Evolutionary conservation across 257 asterid genomes (phyloP), one percentile per base, ranked within the genome.

Genomic region (Lycium ferocissimum): DNA sequence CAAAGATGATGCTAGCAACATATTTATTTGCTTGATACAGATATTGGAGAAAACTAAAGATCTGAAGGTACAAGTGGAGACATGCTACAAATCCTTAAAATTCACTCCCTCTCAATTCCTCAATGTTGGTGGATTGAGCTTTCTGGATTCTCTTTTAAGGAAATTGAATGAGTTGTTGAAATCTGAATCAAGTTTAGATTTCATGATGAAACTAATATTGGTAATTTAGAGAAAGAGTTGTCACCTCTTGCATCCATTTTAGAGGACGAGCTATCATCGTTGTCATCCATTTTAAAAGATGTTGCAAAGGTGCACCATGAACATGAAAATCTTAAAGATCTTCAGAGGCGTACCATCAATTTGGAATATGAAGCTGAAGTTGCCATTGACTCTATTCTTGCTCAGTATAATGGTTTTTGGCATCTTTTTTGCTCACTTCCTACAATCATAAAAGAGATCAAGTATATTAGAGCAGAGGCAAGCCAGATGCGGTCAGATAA

Each of bases 101-200:
- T 38, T 40, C 26, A 70, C n/a, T 7, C 54, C 53, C 3, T 56
- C n/a, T 9, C 53, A 80, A 8, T 58, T 56, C 58, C 56, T 72
- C 47, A 20, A 6, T 0, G 4, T 17, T 40, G 54, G 47, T 33
- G 65, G 54, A 20, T 83, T 66, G 80, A 57, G 56, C 37, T 45
- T 63, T 67, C 38, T 83, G 10, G 85, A 83, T 63, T 61, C 20
- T 65, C 59, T 47, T 49, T 9, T 47, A n/a, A 40, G 53, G n/a
- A 38, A 66, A 45, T 5, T 83, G 56, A 54, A 47, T 9, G 85
- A 35, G 80, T 37, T 83, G 37, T 33, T 35, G 18, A 65, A 33
- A 63, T 53, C 10, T 45, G 15, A 45, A 1, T 8, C 38, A 0
- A 1, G 17, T 15, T 45, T 22, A n/a, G 76, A 0, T 67, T 59